Base-by-base conservation (phyloP, 305 asterid species). In the Fraxinus sp. region DNA sequence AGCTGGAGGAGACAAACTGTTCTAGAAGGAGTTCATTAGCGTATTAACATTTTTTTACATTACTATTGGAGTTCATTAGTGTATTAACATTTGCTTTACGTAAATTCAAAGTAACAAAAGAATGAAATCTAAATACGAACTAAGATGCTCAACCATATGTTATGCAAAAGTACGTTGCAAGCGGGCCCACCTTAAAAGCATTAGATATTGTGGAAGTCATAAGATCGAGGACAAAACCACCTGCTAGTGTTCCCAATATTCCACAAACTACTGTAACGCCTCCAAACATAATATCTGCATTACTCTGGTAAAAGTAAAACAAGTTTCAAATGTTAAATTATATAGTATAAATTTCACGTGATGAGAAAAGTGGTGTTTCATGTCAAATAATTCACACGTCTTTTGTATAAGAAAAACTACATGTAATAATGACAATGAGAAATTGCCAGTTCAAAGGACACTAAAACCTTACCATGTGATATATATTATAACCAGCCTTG, bases 401-500 rank as follows among this genome's bases (percentile, higher is more conserved):
- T 57, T 43, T 77, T 71, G 37, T 36, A 22, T 10, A 5, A 36
- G 79, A 33, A 62, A 55, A 59, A 16, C 14, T 79, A 39, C 57
- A 30, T 32, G 26, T 57, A n/a, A 52, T 52, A 52, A 14, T 52
- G 18, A 52, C 9, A 41, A 49, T 28, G 28, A 73, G 80, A 49
- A 57, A 24, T 18, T 72, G 33, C 72, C 76, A 79, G 43, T 77
- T 7, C 39, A 78, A 79, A 75, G 80, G 79, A 13, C 18, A 30
- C n/a, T 43, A 76, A 86, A 80, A 79, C 83, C 89, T 90, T 89
- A 96, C 99, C 99, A 96, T 94, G 83, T 93, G 93, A 85, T 94
- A 96, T 83, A 96, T 94, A 86, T 87, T 91, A 87, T 93, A 93
- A 80, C 99, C 98, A 16, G 99, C 99, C 93, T 96, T 96, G 62